Evolutionary conservation across 106 monocot genomes (phyloP).

Genomic region (Acorus gramineus): DNA sequence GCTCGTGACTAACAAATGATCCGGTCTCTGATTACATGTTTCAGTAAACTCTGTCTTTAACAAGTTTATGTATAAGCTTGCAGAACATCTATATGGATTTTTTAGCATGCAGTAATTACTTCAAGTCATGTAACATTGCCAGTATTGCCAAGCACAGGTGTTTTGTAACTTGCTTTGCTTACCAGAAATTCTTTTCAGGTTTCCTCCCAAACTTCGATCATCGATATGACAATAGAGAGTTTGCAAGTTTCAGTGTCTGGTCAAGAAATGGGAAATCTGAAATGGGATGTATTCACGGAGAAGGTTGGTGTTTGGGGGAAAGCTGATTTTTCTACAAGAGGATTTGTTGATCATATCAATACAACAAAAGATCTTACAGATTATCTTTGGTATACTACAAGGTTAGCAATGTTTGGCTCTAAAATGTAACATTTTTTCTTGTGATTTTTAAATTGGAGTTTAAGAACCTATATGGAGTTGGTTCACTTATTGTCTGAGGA

Average conservation of each 20-base stretch:
- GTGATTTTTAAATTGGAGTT: no score
- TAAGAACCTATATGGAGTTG: no score
- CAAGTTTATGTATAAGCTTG: no score
- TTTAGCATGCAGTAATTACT: no score
- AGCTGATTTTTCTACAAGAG: conserved; percentile 50
- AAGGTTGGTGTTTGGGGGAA: conserved; percentile 58
- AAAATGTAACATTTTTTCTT: no score
- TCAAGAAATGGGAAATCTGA: conserved; percentile 11
- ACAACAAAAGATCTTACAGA: conserved; percentile 90
- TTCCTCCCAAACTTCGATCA: conserved; percentile 47
- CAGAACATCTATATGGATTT: no score
- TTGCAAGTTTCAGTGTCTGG: conserved; percentile 16
- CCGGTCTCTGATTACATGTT: no score
- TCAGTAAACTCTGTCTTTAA: no score
- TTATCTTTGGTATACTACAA: conserved; percentile 94
- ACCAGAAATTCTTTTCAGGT: conserved; percentile 31
- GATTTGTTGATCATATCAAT: conserved; percentile 95
- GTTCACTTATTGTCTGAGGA: no score
- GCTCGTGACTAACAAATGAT: no score
- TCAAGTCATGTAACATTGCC: no score
- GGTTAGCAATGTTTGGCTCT: conserved; percentile 19
- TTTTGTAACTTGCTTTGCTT: neutral
- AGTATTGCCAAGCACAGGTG: no score
- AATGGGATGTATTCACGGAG: conserved; percentile 69
- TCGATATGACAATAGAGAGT: conserved; percentile 70